phyloP scores from a whole-genome alignment of 768 basidiomycete genomes.

The Tulasnella sp. region DNA sequence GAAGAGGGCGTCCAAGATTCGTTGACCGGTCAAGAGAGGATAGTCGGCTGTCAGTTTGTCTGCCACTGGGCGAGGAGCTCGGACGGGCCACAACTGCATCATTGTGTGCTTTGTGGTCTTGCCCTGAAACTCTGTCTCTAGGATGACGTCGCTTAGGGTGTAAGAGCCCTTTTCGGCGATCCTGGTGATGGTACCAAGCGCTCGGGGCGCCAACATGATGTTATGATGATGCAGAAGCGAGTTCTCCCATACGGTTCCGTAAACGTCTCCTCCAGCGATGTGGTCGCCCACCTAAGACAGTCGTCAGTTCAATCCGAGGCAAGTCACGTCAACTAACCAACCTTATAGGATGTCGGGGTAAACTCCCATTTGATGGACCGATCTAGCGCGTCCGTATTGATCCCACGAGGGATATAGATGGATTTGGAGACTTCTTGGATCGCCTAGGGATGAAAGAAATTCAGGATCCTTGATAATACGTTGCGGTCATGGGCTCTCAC shows the following conservation, averaged over 20 bases:
- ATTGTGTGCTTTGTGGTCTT: slow-evolving; percentile 86
- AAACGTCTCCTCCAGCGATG: slow-evolving; percentile 93
- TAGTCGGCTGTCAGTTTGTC: slow-evolving; percentile 90
- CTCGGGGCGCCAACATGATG: slow-evolving; percentile 89
- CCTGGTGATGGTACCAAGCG: slow-evolving; percentile 87
- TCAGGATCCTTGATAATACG: slow-evolving; percentile 11
- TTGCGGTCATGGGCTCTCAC: slow-evolving; percentile 39
- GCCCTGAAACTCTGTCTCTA: slow-evolving; percentile 97
- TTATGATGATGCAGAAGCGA: slow-evolving; percentile 94
- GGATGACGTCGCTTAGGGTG: slow-evolving; percentile 82
- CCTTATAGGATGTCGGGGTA: slow-evolving; percentile 69
- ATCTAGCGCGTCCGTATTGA: slow-evolving; percentile 92
- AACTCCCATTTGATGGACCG: slow-evolving; percentile 92
- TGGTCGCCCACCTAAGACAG: slow-evolving; percentile 84
- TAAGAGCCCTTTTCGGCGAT: slow-evolving; percentile 94
- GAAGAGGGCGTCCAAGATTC: slow-evolving; percentile 93
- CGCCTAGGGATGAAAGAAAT: slow-evolving; percentile 40
- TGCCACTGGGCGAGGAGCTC: slow-evolving; percentile 90
- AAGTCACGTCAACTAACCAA: slow-evolving; percentile 29
- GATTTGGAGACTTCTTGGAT: slow-evolving; percentile 96
- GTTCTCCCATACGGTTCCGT: slow-evolving; percentile 93
- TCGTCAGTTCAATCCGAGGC: slow-evolving; percentile 2
- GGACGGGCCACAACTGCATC: slow-evolving; percentile 99
- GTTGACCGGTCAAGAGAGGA: slow-evolving; percentile 91
- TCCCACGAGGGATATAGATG: slow-evolving; percentile 99